phyloP scores from a whole-genome alignment of 2,329 filamentous ascomycete species.

The Pleoardoris graminearum region DNA sequence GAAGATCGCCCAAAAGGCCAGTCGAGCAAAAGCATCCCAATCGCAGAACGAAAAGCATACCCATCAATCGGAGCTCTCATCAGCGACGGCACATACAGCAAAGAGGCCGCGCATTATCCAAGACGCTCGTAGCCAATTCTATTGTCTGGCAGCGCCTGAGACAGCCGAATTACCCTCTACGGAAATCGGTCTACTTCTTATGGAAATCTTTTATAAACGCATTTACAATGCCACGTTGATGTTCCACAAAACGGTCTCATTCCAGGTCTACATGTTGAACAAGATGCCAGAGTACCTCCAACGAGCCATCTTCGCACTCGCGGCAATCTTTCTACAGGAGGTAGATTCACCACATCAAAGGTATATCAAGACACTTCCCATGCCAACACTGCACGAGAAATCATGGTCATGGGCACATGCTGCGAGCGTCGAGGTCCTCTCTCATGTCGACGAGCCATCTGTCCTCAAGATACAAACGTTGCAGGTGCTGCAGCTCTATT shows the following conservation, averaged over 20 bases:
- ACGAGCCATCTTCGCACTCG: neutral
- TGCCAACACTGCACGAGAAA: neutral
- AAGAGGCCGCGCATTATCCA: neutral
- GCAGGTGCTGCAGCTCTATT: neutral
- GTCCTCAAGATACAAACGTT: neutral
- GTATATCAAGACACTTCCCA: neutral
- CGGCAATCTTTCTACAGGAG: neutral
- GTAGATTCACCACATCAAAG: neutral
- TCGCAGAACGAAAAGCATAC: neutral
- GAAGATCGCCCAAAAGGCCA: neutral
- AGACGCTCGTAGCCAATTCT: neutral
- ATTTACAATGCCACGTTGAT: neutral
- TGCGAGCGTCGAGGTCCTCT: conserved; percentile 1
- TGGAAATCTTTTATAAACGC: neutral
- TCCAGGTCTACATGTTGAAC: conserved; percentile 3
- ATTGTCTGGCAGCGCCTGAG: neutral
- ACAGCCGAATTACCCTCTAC: neutral
- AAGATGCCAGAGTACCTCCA: neutral
- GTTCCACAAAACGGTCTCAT: conserved; percentile 1
- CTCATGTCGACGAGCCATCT: conserved; percentile 2
- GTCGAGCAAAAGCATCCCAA: neutral
- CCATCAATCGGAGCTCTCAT: neutral
- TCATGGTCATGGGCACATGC: conserved; percentile 6
- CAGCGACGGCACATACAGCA: neutral
- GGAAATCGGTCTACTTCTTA: neutral